Conservation (phyloP, 169 alveolate species). For the Plasmodium berghei region DNA sequence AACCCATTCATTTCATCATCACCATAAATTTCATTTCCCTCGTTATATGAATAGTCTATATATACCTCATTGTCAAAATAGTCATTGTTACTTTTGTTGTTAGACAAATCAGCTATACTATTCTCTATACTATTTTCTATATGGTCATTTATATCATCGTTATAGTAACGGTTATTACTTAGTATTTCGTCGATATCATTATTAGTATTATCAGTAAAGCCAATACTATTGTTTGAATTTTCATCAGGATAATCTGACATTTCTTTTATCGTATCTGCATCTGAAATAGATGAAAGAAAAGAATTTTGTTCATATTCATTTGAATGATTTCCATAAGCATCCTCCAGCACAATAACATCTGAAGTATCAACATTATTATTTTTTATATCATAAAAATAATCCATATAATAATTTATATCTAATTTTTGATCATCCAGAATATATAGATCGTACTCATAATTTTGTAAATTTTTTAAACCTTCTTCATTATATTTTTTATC, state of each 20-base stretch:
- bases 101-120: background rate
- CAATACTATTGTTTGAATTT: conserved; percentile 21
- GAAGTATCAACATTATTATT: conserved; percentile 52
- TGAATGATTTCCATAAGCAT: conserved; percentile 42
- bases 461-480: background rate
- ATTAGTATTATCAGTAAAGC: background rate
- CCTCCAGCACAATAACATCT: conserved; percentile 62
- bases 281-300: conserved; percentile 40
- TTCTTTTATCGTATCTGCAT: conserved; percentile 51
- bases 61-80: background rate
- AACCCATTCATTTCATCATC: background rate
- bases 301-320: conserved; percentile 57
- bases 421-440: conserved; percentile 56
- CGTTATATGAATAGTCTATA: background rate
- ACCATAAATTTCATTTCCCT: too few relatives aligned
- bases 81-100: conserved; percentile 15
- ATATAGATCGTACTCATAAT: conserved; percentile 66
- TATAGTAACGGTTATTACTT: background rate
- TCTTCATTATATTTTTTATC: background rate
- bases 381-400: conserved; percentile 50
- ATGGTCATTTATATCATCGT: background rate
- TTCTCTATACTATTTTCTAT: conserved; percentile 10
- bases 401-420: conserved; percentile 55
- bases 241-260: conserved; percentile 76
- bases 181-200: background rate